These are phyloP conservation scores for Wilhelminamyces savonicus DNA, from an alignment of 805 yeast genomes.

Conservation along the genomic window DNA sequence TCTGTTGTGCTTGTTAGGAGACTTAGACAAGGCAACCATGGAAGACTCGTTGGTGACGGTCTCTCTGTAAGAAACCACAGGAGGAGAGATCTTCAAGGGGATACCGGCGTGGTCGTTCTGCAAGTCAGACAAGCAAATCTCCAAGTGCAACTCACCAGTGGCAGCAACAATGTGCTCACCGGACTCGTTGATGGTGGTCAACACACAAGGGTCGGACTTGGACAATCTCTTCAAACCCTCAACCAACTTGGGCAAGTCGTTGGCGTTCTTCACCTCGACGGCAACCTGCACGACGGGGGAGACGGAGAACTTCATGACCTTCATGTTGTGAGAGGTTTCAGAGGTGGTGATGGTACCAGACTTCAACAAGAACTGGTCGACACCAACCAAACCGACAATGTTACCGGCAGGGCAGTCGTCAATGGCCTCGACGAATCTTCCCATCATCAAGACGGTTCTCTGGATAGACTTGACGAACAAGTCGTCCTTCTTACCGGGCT, in stretches of 20 bases:
- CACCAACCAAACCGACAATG: slow-evolving; percentile 99
- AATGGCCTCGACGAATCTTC: slow-evolving; percentile 95
- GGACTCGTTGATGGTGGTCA: slow-evolving; percentile 77
- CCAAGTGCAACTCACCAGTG: slow-evolving; percentile 99
- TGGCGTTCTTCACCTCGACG: slow-evolving; percentile 99
- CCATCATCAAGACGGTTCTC: slow-evolving; percentile 99
- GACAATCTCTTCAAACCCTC: slow-evolving; percentile 99
- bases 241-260: slow-evolving; percentile 98
- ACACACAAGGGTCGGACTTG: slow-evolving; percentile 99
- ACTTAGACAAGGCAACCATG: slow-evolving; percentile 94
- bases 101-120: slow-evolving; percentile 99
- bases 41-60: slow-evolving; percentile 91
- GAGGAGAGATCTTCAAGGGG: slow-evolving; percentile 96
- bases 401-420: slow-evolving; percentile 99
- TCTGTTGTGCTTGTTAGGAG: slow-evolving; percentile 99
- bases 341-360: slow-evolving; percentile 98
- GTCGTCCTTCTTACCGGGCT: slow-evolving; percentile 97
- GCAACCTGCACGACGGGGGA: slow-evolving; percentile 99
- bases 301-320: slow-evolving; percentile 99
- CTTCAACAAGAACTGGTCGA: slow-evolving; percentile 98
- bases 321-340: slow-evolving; percentile 97
- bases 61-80: slow-evolving; percentile 98
- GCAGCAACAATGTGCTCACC: slow-evolving; percentile 99
- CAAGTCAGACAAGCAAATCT: slow-evolving; percentile 92
- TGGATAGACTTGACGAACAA: slow-evolving; percentile 95